Base-by-base conservation (phyloP, 2,329 filamentous ascomycete genomes). In the Sporothrix phasma region DNA sequence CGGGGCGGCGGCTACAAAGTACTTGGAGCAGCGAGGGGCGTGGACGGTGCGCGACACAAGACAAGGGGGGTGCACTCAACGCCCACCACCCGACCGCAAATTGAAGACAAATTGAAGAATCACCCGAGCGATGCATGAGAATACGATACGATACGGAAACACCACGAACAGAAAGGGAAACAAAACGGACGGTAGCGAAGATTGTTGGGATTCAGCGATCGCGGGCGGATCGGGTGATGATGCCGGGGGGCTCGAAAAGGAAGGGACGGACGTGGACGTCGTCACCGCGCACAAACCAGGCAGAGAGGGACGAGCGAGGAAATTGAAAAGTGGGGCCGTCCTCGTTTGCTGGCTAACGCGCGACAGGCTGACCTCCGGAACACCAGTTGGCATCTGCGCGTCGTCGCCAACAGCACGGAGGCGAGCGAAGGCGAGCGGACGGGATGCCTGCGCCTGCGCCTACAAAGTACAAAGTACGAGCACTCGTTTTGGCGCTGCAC, bases 161-260 rank as follows among this genome's bases (percentile, higher is more conserved):
- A 54, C 47, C 19, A 24, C n/a, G n/a, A 19, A 34, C 26, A 34
- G 26, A 19, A 15, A 22, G 13, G 22, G 29, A 51, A 51, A 34
- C 31, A 51, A 17, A 26, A 51, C 24, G 10, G 31, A 39, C 51
- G 19, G 51, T 17, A 59, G 39, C 46, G 24, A 31, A 54, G 17
- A 51, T 37, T 43, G 43, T 46, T 24, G 46, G 45, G 56, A 53
- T 65, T 62, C 64, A 65, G 61, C 61, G 61, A 53, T 47, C 58
- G 64, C 67, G 67, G 67, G 67, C 67, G 68, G 66, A 70, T 70
- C 69, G 69, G 69, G 68, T 69, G 66, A 69, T 68, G 69, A 67
- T 69, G 66, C 69, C 69, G 69, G 69, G 51, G 66, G 67, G 58
- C 56, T 59, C 51, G 59, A 60, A 56, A 65, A 47, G 61, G 62